A percentile compares a stretch with the other conserved stretches of the same genome.
phyloP scores from a whole-genome alignment of 345 rosid genomes.

The Odontarrhena argentea region DNA sequence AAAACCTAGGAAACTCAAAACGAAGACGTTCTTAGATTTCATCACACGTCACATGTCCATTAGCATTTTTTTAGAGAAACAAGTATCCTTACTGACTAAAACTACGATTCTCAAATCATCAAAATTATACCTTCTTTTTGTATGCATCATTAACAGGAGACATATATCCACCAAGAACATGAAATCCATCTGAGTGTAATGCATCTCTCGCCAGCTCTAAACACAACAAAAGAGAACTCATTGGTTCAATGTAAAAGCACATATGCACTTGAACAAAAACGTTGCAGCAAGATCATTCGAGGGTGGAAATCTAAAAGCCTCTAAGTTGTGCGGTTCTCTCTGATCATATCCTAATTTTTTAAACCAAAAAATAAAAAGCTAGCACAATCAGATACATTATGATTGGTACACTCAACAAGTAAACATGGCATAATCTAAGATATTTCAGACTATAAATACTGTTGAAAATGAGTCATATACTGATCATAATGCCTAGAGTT shows the following conservation, averaged over 20 bases:
- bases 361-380: neutral
- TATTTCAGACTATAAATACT: slow-evolving; percentile 4
- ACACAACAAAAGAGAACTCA: slow-evolving; percentile 29
- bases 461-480: slow-evolving; percentile 16
- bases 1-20: neutral
- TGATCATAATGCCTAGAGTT: slow-evolving; percentile 11
- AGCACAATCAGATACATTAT: slow-evolving; percentile 19
- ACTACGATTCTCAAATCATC: neutral
- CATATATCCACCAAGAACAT: slow-evolving; percentile 88
- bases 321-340: neutral
- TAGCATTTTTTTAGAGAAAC: neutral
- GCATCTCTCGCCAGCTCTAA: slow-evolving; percentile 89
- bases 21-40: slow-evolving; percentile 16
- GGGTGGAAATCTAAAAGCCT: slow-evolving; percentile 6
- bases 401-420: neutral
- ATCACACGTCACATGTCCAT: slow-evolving; percentile 5
- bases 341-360: neutral
- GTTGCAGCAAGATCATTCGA: slow-evolving; percentile 8
- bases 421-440: slow-evolving; percentile 3
- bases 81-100: neutral
- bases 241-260: neutral
- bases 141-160: slow-evolving; percentile 93
- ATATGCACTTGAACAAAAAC: neutral
- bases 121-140: slow-evolving; percentile 61
- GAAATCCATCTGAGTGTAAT: slow-evolving; percentile 57